A percentile compares a stretch with the other conserved stretches of the same genome.
These are phyloP conservation scores for Colletotrichum truncatum DNA, from an alignment of 2,329 filamentous ascomycete species.

Conservation along the genomic window DNA sequence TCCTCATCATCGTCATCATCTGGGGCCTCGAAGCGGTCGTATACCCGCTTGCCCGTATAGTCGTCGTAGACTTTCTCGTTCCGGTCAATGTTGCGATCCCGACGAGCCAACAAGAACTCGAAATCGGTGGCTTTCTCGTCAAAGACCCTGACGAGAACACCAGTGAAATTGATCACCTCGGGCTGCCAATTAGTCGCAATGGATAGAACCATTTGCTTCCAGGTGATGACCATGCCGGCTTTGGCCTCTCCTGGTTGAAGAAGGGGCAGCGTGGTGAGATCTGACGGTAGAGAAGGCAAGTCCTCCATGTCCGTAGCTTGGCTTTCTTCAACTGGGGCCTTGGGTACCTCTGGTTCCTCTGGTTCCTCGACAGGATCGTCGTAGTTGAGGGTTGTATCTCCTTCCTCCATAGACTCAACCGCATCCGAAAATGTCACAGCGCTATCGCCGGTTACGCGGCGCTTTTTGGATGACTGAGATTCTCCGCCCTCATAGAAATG, in stretches of 20 bases:
- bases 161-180: conserved; percentile 70
- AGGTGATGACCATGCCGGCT: conserved; percentile 73
- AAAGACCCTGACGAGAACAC: conserved; percentile 65
- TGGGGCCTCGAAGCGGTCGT: conserved; percentile 81
- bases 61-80: conserved; percentile 71
- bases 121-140: conserved; percentile 62
- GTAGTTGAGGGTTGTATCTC: conserved; percentile 51
- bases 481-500: conserved; percentile 49
- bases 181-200: conserved; percentile 74
- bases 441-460: conserved; percentile 4
- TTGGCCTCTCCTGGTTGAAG: conserved; percentile 59
- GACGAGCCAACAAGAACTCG: conserved; percentile 71
- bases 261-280: conserved; percentile 61
- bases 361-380: conserved; percentile 40
- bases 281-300: conserved; percentile 68
- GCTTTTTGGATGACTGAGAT: conserved; percentile 27
- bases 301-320: conserved; percentile 65
- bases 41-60: conserved; percentile 75
- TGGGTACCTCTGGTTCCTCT: conserved; percentile 28
- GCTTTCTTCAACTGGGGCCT: conserved; percentile 44
- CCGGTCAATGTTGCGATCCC: conserved; percentile 68
- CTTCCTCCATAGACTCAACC: conserved; percentile 11
- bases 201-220: conserved; percentile 71
- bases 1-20: conserved; percentile 68
- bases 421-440: conserved; percentile 15